These are phyloP conservation scores for Exophiala bonariae DNA, from an alignment of 2,329 filamentous ascomycete genomes.

Conservation along the genomic window DNA sequence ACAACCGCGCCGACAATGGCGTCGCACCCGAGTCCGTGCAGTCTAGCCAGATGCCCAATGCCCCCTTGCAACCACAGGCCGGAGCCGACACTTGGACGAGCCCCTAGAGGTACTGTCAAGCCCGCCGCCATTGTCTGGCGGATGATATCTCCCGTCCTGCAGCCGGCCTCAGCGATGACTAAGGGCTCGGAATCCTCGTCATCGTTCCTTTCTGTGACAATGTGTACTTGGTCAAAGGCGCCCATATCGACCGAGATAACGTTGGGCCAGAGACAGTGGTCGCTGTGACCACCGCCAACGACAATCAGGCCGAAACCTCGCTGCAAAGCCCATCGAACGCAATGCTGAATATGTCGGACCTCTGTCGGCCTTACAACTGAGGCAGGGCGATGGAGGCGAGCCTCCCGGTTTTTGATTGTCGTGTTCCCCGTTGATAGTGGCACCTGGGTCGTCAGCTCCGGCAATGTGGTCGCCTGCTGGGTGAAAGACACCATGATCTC, in stretches of 20 bases:
- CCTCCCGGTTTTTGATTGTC: conserved; percentile 55
- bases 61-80: conserved; percentile 66
- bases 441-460: conserved; percentile 45
- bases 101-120: conserved; percentile 59
- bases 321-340: conserved; percentile 57
- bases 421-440: conserved; percentile 33
- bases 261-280: conserved; percentile 55
- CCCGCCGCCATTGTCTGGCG: conserved; percentile 45
- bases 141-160: conserved; percentile 57
- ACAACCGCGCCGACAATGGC: conserved; percentile 61
- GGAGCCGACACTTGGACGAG: conserved; percentile 63
- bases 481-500: conserved; percentile 53
- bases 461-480: conserved; percentile 43
- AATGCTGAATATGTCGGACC: conserved; percentile 53
- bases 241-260: conserved; percentile 61
- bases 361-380: conserved; percentile 48
- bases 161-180: conserved; percentile 57
- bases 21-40: conserved; percentile 60
- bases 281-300: conserved; percentile 61
- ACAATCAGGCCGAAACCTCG: conserved; percentile 49
- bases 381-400: conserved; percentile 46
- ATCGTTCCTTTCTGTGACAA: conserved; percentile 34
- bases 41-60: conserved; percentile 58
- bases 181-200: conserved; percentile 33
- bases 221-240: conserved; percentile 53